Evolutionary conservation across 177 flowering plant genomes (phyloP).

Genomic region (Telopea speciosissima): DNA sequence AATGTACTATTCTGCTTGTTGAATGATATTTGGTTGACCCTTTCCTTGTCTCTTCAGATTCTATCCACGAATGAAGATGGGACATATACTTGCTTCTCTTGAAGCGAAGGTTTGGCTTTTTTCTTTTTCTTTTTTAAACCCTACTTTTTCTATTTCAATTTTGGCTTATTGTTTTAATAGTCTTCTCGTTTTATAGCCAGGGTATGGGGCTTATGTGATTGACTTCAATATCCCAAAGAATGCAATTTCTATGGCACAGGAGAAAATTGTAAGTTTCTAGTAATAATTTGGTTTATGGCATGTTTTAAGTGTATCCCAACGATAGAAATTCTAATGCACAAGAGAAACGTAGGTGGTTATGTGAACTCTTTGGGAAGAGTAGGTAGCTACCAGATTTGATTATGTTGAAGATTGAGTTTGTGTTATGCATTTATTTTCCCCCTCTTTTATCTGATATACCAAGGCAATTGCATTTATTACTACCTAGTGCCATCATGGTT

Average conservation of each 20-base stretch:
- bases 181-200: constrained; percentile 41
- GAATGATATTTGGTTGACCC: background rate
- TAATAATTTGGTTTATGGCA: background rate
- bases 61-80: constrained; percentile 56
- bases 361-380: background rate
- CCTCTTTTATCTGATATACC: too few species aligned
- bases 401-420: background rate
- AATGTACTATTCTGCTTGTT: background rate
- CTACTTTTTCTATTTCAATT: background rate
- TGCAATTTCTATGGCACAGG: constrained; percentile 22
- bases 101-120: constrained; percentile 45
- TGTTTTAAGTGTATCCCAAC: background rate
- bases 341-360: too few species aligned
- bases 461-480: too few species aligned
- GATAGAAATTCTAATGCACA: too few species aligned
- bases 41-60: constrained; percentile 29
- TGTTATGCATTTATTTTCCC: background rate
- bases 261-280: constrained; percentile 50
- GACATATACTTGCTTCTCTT: constrained; percentile 41
- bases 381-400: background rate
- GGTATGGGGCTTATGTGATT: constrained; percentile 36
- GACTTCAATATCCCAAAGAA: constrained; percentile 59
- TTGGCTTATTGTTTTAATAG: background rate
- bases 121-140: background rate
- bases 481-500: too few species aligned